Evolutionary conservation across 2,329 filamentous ascomycete species (phyloP).

Genomic region (Pseudogymnoascus sp.): DNA sequence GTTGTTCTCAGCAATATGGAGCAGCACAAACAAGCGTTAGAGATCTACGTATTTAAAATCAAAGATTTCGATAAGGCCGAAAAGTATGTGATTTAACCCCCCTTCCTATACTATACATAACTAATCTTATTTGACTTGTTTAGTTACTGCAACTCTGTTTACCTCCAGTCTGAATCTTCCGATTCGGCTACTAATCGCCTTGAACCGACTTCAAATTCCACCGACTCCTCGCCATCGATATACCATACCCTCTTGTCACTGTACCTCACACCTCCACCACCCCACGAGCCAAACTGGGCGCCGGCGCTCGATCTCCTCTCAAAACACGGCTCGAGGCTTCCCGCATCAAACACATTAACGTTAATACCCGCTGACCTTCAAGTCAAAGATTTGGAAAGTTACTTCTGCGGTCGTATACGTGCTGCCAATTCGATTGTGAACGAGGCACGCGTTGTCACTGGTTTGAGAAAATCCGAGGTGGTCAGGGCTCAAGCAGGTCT

Average conservation of each 20-base stretch:
- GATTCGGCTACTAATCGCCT: slow-evolving; percentile 18
- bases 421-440: slow-evolving; percentile 75
- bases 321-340: slow-evolving; percentile 83
- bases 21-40: slow-evolving; percentile 88
- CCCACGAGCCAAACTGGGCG: slow-evolving; percentile 61
- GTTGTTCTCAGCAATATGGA: slow-evolving; percentile 92
- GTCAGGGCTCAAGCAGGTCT: slow-evolving; percentile 68
- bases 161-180: slow-evolving; percentile 49
- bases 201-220: slow-evolving; percentile 28
- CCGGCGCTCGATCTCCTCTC: slow-evolving; percentile 84
- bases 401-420: slow-evolving; percentile 86
- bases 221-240: slow-evolving; percentile 61
- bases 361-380: slow-evolving; percentile 77
- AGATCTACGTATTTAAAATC: slow-evolving; percentile 95
- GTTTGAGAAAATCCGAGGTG: slow-evolving; percentile 68
- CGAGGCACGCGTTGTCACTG: slow-evolving; percentile 68
- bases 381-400: slow-evolving; percentile 72
- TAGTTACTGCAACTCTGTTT: slow-evolving; percentile 82
- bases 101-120: background rate
- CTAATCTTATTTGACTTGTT: slow-evolving; percentile 15
- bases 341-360: slow-evolving; percentile 75
- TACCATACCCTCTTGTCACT: slow-evolving; percentile 86
- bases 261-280: slow-evolving; percentile 73
- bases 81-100: slow-evolving; percentile 51
- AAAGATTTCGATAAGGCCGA: slow-evolving; percentile 82